Conservation (phyloP, 2,329 filamentous ascomycete genomes). For the Calonectria crousiana region DNA sequence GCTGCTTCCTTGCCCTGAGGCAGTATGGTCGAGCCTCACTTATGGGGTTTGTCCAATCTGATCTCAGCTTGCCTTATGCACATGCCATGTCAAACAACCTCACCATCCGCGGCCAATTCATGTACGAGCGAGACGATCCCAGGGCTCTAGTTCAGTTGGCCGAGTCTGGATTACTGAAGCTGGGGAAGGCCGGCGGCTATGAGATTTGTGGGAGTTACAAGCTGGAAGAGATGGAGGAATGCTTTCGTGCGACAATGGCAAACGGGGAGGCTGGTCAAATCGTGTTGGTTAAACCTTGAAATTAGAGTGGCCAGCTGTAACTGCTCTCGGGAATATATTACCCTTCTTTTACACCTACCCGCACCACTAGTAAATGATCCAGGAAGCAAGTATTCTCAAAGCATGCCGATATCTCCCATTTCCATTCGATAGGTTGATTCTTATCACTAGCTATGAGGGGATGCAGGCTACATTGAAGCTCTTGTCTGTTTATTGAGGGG, state of each 20-base stretch:
- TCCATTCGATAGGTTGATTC: not conserved
- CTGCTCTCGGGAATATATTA: not conserved
- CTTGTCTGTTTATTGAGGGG: no score
- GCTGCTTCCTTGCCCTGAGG: slow-evolving; percentile 52
- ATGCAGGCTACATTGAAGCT: no score
- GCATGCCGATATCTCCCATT: not conserved
- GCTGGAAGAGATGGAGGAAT: slow-evolving; percentile 31
- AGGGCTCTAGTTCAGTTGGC: slow-evolving; percentile 23
- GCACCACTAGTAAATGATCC: no score
- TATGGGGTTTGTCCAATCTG: slow-evolving; percentile 45
- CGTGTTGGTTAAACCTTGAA: not conserved
- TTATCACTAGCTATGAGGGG: no score
- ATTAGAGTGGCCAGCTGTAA: not conserved
- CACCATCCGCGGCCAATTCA: slow-evolving; percentile 53
- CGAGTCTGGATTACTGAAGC: slow-evolving; percentile 29
- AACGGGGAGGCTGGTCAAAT: not conserved
- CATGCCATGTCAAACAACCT: slow-evolving; percentile 48
- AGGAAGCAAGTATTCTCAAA: no score
- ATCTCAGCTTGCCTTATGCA: slow-evolving; percentile 37
- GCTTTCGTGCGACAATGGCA: not conserved
- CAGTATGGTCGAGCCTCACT: slow-evolving; percentile 39
- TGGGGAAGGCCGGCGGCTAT: slow-evolving; percentile 30
- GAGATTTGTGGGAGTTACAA: slow-evolving; percentile 18
- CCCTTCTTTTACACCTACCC: not conserved
- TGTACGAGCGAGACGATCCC: slow-evolving; percentile 49